Percentiles rank a stretch among this genome's conserved stretches.
Evolutionary conservation across 495 filamentous ascomycete genomes (phyloP).

Genomic region (Massariosphaeria phaeospora): DNA sequence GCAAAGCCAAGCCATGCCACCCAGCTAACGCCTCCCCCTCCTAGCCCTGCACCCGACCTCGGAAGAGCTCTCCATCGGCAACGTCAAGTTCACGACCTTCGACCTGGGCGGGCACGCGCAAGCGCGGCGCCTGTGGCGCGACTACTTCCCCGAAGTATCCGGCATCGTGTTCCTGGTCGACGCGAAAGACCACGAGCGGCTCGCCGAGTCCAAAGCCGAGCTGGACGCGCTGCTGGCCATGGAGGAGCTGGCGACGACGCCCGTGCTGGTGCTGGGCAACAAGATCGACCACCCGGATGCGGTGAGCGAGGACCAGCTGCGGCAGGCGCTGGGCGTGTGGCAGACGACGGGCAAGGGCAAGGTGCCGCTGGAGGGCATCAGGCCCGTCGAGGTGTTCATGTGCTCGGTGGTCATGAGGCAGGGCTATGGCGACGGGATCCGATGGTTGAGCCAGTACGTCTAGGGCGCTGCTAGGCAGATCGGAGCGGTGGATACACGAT

Average conservation of each 20-base stretch:
- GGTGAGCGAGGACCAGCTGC: conserved; percentile 88
- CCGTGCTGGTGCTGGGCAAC: conserved; percentile 92
- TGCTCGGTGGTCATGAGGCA: conserved; percentile 97
- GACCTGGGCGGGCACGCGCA: conserved; percentile 97
- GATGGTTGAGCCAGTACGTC: conserved; percentile 76
- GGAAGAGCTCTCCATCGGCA: conserved; percentile 94
- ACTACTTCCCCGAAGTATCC: conserved; percentile 91
- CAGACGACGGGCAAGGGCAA: conserved; percentile 98
- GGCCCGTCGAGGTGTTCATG: conserved; percentile 98
- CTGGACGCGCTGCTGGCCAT: conserved; percentile 61
- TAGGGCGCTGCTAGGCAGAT: too few species aligned
- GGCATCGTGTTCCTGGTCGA: conserved; percentile 98
- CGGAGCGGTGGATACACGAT: too few species aligned
- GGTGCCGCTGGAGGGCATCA: conserved; percentile 87
- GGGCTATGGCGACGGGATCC: conserved; percentile 75
- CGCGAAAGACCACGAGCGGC: conserved; percentile 91
- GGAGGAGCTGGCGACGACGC: conserved; percentile 63
- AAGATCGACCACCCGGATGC: conserved; percentile 98
- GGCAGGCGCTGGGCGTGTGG: conserved; percentile 83
- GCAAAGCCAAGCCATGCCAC: too few species aligned
- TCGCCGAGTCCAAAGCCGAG: conserved; percentile 91
- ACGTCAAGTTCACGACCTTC: conserved; percentile 95
- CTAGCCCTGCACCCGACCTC: conserved; percentile 54
- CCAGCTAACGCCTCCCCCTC: conserved; percentile 4
- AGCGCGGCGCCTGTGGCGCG: conserved; percentile 95